phyloP scores from a whole-genome alignment of 1,139 yeast genomes.

The Petasospora rhodanensis region DNA sequence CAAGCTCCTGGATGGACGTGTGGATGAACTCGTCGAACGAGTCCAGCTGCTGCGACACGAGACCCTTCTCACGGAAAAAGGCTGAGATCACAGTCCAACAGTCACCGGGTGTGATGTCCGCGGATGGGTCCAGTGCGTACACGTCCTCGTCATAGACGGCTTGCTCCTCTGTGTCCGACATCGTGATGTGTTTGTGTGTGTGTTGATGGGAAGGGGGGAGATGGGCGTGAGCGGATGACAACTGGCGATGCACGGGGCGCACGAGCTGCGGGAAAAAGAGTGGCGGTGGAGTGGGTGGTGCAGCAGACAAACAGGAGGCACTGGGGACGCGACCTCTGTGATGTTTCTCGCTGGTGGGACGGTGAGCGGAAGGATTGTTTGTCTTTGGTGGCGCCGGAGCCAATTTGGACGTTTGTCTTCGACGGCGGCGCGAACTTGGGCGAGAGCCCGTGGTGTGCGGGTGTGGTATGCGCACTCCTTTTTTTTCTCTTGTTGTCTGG shows the following conservation, averaged over 20 bases:
- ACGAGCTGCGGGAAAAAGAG: too few species aligned
- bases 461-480: conserved; percentile 2
- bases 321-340: too few species aligned
- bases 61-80: conserved; percentile 92
- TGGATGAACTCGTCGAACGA: conserved; percentile 98
- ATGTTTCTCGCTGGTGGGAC: too few species aligned
- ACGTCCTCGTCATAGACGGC: conserved; percentile 43
- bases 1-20: conserved; percentile 93
- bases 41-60: conserved; percentile 96
- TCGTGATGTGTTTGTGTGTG: conserved; percentile 1
- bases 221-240: too few species aligned
- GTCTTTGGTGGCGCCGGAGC: conserved; percentile 6
- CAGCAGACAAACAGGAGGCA: too few species aligned
- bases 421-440: too few species aligned
- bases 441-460: conserved; percentile 4
- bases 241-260: too few species aligned
- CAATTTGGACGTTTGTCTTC: conserved; percentile 11
- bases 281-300: too few species aligned
- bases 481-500: neutral
- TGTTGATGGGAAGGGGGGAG: neutral
- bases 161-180: conserved; percentile 4
- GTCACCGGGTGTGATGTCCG: conserved; percentile 92
- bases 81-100: conserved; percentile 98
- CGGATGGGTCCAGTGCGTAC: conserved; percentile 48
- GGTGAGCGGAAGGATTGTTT: too few species aligned